Percentiles rank a stretch among this genome's conserved stretches.
phyloP scores from a whole-genome alignment of 208 protist species.

The Leishmania turanica region DNA sequence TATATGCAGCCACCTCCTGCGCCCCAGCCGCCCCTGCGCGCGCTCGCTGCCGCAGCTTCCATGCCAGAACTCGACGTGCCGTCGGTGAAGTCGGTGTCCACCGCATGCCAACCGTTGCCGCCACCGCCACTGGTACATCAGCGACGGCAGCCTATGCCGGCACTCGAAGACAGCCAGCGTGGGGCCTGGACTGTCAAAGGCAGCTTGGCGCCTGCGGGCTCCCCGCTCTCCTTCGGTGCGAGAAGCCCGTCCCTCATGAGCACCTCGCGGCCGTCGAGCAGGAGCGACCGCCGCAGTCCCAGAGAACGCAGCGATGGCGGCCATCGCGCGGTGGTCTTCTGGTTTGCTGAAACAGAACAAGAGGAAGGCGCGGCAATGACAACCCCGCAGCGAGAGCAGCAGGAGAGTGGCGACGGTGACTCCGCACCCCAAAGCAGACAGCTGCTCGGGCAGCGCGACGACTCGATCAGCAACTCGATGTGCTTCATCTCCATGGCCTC shows the following conservation, averaged over 20 bases:
- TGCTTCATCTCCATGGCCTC: slow-evolving; percentile 12
- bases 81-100: neutral
- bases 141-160: neutral
- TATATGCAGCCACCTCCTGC: neutral
- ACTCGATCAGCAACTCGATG: neutral
- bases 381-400: neutral
- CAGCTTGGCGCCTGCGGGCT: slow-evolving; percentile 4
- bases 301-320: neutral
- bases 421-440: neutral
- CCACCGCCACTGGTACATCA: slow-evolving; percentile 8
- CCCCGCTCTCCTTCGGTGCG: neutral
- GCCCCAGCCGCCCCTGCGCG: neutral
- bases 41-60: neutral
- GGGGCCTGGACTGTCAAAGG: slow-evolving; percentile 12
- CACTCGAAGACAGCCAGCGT: neutral
- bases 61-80: slow-evolving; percentile 3
- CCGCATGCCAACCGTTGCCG: neutral
- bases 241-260: neutral
- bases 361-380: neutral
- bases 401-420: neutral
- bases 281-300: neutral
- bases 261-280: slow-evolving; percentile 5
- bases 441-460: neutral
- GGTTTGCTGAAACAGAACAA: neutral
- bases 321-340: neutral